phyloP scores from a whole-genome alignment of 495 filamentous ascomycete genomes.

The Cenococcum geophilum region DNA sequence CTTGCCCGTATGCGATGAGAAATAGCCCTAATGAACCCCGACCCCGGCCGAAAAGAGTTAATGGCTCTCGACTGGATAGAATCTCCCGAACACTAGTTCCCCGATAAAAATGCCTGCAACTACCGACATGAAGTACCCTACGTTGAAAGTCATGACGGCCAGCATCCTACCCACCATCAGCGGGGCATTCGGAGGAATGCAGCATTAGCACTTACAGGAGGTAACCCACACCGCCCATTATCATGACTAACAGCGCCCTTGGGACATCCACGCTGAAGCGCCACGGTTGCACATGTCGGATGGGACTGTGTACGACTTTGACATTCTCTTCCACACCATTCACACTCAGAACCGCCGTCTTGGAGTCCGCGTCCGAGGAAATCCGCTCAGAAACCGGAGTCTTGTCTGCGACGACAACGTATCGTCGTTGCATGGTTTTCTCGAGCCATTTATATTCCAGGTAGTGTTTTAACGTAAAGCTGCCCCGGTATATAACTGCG shows the following conservation, averaged over 20 bases:
- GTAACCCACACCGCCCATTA: conserved; percentile 72
- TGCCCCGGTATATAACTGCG: conserved; percentile 57
- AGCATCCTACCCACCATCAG: conserved; percentile 63
- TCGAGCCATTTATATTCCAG: conserved; percentile 57
- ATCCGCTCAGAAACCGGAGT: conserved; percentile 48
- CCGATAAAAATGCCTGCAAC: conserved; percentile 79
- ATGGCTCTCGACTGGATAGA: conserved; percentile 31
- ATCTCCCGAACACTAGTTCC: conserved; percentile 73
- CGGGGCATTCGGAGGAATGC: not conserved
- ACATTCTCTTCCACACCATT: conserved; percentile 72
- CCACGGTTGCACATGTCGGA: conserved; percentile 56
- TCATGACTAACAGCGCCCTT: conserved; percentile 60
- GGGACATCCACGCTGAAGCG: conserved; percentile 72
- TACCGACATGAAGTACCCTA: conserved; percentile 90
- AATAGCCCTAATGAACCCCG: not conserved
- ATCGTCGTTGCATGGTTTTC: conserved; percentile 61
- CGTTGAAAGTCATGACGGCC: conserved; percentile 96
- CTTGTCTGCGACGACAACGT: conserved; percentile 65
- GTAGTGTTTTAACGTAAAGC: conserved; percentile 59
- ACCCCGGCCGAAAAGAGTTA: not conserved
- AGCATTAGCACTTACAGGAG: conserved; percentile 64
- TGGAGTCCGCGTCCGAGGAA: conserved; percentile 48
- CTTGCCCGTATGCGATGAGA: too few relatives aligned
- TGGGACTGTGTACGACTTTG: conserved; percentile 54
- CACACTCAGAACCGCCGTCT: conserved; percentile 53